Percentiles rank a stretch among this genome's conserved stretches.
These are phyloP conservation scores for Tetracentron sinense DNA, from an alignment of 164 flowering plant species.

Conservation along the genomic window DNA sequence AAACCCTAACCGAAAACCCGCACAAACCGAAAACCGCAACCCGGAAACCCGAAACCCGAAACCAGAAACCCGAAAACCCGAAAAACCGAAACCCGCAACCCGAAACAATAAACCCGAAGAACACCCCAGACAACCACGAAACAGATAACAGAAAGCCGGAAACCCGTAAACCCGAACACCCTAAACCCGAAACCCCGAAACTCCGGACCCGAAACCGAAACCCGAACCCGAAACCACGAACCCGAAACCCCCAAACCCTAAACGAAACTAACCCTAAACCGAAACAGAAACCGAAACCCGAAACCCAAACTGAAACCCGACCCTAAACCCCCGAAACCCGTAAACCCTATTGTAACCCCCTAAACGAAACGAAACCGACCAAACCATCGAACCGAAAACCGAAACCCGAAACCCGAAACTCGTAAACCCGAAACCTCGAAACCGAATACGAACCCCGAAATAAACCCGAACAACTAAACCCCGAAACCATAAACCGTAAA, in stretches of 20 bases:
- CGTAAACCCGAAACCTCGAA: background rate
- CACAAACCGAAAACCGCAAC: background rate
- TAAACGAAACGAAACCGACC: too few species aligned
- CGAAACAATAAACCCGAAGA: too few species aligned
- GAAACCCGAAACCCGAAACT: background rate
- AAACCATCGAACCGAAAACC: too few species aligned
- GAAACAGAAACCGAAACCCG: background rate
- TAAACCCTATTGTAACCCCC: too few species aligned
- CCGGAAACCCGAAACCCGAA: background rate
- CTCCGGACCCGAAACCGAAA: background rate
- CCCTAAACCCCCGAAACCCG: background rate
- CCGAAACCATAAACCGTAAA: background rate
- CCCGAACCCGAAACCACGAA: background rate
- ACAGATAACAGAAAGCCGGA: too few species aligned
- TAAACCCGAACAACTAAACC: background rate
- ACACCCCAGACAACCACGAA: too few species aligned
- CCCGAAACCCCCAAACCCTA: constrained; percentile 3
- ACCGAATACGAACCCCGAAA: too few species aligned
- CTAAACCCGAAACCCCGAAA: background rate
- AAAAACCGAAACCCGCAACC: constrained; percentile 1
- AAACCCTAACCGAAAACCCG: background rate
- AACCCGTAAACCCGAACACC: too few species aligned
- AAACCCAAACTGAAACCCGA: background rate
- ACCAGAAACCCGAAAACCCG: constrained; percentile 2
- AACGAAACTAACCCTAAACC: background rate